A percentile compares a stretch with the other conserved stretches of the same genome.
Conservation (phyloP, 23 red algal species). For the Gracilaria caudata region DNA sequence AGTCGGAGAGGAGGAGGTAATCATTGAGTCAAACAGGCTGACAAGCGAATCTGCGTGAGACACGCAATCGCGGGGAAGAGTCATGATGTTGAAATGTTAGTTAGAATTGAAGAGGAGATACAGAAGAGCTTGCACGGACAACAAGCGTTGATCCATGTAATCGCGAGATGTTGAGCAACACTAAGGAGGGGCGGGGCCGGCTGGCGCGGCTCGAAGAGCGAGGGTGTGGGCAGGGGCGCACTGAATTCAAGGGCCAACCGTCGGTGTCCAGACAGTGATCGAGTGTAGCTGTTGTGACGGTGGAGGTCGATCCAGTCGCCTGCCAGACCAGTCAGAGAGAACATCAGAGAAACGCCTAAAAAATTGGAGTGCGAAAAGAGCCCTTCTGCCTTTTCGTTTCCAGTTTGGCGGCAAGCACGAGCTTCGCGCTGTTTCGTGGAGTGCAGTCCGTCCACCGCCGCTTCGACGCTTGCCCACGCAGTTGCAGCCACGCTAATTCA, state of each 20-base stretch:
- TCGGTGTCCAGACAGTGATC: neutral
- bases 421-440: too few relatives aligned
- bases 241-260: constrained; percentile 7
- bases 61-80: constrained; percentile 3
- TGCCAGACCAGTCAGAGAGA: too few relatives aligned
- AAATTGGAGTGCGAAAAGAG: too few relatives aligned
- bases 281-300: neutral
- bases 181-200: neutral
- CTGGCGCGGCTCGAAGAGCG: neutral
- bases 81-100: constrained; percentile 26
- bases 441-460: too few relatives aligned
- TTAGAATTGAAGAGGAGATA: neutral
- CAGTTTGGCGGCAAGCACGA: too few relatives aligned
- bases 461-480: too few relatives aligned
- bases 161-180: neutral
- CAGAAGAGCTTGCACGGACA: constrained; percentile 7
- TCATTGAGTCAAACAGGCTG: neutral
- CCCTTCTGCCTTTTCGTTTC: too few relatives aligned
- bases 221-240: constrained; percentile 4
- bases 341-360: too few relatives aligned
- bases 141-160: constrained; percentile 17
- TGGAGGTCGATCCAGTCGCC: neutral
- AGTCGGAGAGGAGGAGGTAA: neutral
- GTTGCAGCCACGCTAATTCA: too few relatives aligned
- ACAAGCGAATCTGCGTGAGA: neutral